Percentiles rank a stretch among this genome's conserved stretches.
Evolutionary conservation across 495 filamentous ascomycete species (phyloP).

Genomic region (Mytilinidion resinicola): DNA sequence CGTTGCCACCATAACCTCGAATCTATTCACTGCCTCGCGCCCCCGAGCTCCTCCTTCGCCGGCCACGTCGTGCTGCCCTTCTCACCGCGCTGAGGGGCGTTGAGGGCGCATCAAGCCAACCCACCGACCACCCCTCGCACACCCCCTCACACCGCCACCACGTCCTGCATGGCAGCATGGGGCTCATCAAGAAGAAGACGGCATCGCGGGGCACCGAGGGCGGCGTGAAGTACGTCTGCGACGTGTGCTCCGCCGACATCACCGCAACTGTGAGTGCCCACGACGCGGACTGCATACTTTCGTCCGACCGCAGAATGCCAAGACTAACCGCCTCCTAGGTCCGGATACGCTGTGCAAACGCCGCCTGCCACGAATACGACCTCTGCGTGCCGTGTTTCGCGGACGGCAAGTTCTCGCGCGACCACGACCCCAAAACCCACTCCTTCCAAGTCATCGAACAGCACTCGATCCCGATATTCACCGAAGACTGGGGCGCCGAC

Average conservation of each 20-base stretch:
- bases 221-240: slow-evolving; percentile 90
- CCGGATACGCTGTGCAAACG: slow-evolving; percentile 83
- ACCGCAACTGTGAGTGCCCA: slow-evolving; percentile 72
- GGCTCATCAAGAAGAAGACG: slow-evolving; percentile 94
- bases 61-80: too few species aligned
- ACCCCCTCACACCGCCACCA: not conserved
- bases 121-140: not conserved
- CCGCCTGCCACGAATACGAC: slow-evolving; percentile 85
- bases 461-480: slow-evolving; percentile 94
- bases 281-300: not conserved
- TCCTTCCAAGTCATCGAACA: slow-evolving; percentile 93
- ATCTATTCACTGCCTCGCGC: too few species aligned
- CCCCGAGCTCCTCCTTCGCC: too few species aligned
- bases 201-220: slow-evolving; percentile 82
- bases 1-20: too few species aligned
- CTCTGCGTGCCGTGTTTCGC: slow-evolving; percentile 95
- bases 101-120: not conserved
- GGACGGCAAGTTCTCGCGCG: slow-evolving; percentile 63
- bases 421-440: slow-evolving; percentile 80
- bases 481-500: slow-evolving; percentile 92
- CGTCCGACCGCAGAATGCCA: not conserved
- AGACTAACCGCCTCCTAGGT: slow-evolving; percentile 50
- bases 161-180: slow-evolving; percentile 51
- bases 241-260: slow-evolving; percentile 91
- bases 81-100: too few species aligned